Conservation (phyloP, 768 basidiomycete genomes). For the Guyanaporus albipodus region DNA sequence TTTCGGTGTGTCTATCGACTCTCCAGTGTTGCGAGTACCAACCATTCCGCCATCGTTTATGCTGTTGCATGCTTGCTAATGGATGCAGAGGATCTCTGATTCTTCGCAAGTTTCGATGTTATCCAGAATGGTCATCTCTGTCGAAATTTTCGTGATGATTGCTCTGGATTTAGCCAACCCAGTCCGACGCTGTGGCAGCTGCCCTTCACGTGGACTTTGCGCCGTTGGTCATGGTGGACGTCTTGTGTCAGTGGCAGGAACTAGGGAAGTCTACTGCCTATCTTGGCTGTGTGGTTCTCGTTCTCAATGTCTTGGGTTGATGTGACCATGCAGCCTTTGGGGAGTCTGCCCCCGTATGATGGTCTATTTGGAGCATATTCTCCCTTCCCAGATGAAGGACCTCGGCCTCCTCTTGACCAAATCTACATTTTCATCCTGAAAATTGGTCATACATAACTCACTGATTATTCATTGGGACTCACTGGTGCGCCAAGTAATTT, state of each 20-base stretch:
- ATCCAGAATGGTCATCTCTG: not conserved
- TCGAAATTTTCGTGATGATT: not conserved
- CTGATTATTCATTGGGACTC: not conserved
- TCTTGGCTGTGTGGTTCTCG: not conserved
- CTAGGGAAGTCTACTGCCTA: not conserved
- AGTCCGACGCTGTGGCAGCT: not conserved
- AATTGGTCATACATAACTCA: not conserved
- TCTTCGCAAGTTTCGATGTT: not conserved
- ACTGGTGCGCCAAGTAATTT: not conserved
- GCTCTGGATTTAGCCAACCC: not conserved
- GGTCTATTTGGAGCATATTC: not conserved
- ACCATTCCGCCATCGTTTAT: not conserved
- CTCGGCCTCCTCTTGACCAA: not conserved
- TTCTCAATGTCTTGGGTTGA: not conserved
- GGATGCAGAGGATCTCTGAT: not conserved
- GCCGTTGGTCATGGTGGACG: not conserved
- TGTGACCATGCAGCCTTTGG: not conserved
- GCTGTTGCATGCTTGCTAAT: not conserved
- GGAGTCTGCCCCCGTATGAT: not conserved
- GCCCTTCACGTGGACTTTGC: not conserved
- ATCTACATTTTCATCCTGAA: not conserved
- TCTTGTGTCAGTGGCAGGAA: not conserved
- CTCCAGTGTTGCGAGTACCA: not conserved
- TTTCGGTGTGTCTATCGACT: not conserved
- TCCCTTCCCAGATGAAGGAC: not conserved